Base-by-base conservation (phyloP, 2,329 filamentous ascomycete species). In the Talaromyces sp. region DNA sequence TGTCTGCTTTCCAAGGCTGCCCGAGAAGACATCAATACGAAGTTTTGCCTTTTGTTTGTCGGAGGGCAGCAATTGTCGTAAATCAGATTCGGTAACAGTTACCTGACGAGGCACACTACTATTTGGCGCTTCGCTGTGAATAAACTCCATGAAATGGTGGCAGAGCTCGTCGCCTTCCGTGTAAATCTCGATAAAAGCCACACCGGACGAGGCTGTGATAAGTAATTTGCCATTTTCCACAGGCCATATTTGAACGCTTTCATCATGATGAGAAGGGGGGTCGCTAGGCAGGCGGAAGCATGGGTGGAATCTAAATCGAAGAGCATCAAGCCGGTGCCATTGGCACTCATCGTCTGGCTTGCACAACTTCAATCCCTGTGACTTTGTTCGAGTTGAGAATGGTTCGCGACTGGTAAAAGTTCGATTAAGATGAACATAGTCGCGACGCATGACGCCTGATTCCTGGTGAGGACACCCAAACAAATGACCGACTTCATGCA, bases 381-480 rank as follows among this genome's bases (percentile, higher is more conserved):
- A 88, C 70, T 91, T 91, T 2, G 91, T 96, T 52, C 92, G 84
- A 2, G 91, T 96, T 2, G 89, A 94, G 70, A 89, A 97, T 0
- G 91, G 86, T 73, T 97, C 93, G 46, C 88, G 85, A 32, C 85
- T 84, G 52, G 90, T 81, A 71, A 97, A 97, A 1, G 89, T 89
- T 27, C 93, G 86, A 74, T 94, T 95, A 12, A 97, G 78, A 1
- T 82, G 87, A 32, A 92, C 85, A 71, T 96, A 97, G 72, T 96
- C 93, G 59, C 90, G 84, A 56, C 92, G 80, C 93, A 97, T 97
- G 63, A 97, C 82, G n/a, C 94, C 93, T 29, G 80, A 89, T 69
- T 94, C 91, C 70, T 95, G 91, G 70, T 95, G 90, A 10, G 91
- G 91, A 65, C 91, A 95, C 55, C 93, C 93, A 66, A 97, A 89